Evolutionary conservation across 192 early-diverging fungal species (phyloP).

Genomic region (Mortierella antarctica): DNA sequence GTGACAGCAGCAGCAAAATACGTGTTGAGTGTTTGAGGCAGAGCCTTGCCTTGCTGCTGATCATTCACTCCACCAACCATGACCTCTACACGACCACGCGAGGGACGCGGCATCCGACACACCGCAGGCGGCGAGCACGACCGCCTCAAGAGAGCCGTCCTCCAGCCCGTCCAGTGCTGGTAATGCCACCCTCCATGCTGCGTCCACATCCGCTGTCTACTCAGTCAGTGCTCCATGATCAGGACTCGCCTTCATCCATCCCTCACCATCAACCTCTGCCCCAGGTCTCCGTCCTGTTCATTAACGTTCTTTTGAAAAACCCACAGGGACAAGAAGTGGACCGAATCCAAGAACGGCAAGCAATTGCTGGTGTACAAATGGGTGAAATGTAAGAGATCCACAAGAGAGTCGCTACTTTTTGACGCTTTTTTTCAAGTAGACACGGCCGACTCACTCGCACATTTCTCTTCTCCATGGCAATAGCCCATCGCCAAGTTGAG

Average conservation of each 20-base stretch:
- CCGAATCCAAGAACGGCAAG: slow-evolving; percentile 53
- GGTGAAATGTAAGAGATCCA: slow-evolving; percentile 48
- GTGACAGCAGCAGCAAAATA: too few species aligned
- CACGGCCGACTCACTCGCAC: not conserved
- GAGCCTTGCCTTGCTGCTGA: too few species aligned
- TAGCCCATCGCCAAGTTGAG: slow-evolving; percentile 54
- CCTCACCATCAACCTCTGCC: too few species aligned
- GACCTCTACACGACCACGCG: slow-evolving; percentile 51
- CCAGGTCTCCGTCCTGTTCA: not conserved
- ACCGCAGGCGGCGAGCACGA: slow-evolving; percentile 55
- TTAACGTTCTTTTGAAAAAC: not conserved
- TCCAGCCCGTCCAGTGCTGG: slow-evolving; percentile 60
- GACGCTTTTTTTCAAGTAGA: not conserved
- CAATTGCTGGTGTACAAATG: slow-evolving; percentile 55
- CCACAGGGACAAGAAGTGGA: slow-evolving; percentile 57
- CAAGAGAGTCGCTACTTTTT: not conserved
- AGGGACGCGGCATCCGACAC: slow-evolving; percentile 45
- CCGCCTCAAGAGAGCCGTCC: slow-evolving; percentile 54
- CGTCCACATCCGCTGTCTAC: not conserved
- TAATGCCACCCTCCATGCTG: not conserved
- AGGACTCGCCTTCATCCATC: too few species aligned
- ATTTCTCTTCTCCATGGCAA: not conserved
- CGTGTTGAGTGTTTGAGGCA: too few species aligned
- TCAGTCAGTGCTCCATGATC: not conserved
- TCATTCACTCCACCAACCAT: slow-evolving; percentile 3